These are phyloP conservation scores for Moniliella sp. DNA, from an alignment of 1,284 basidiomycete genomes.

Conservation along the genomic window DNA sequence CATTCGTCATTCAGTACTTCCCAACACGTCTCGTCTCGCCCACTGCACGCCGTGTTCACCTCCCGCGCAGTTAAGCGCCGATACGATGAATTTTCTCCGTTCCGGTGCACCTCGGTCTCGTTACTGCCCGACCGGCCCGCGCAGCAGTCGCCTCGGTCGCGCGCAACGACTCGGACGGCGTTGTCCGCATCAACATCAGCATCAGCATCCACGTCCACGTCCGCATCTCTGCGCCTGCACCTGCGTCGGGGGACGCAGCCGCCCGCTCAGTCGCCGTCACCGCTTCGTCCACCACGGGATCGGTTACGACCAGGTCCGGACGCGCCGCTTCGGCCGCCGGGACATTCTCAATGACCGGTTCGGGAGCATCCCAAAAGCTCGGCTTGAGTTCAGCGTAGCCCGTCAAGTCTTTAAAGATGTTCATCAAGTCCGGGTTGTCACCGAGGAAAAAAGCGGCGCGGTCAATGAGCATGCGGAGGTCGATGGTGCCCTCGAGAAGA, in stretches of 20 bases:
- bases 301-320: slow-evolving; percentile 30
- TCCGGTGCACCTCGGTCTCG: too few species aligned
- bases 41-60: slow-evolving; percentile 70
- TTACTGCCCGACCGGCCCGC: too few species aligned
- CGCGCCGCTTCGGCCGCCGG: slow-evolving; percentile 30
- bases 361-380: slow-evolving; percentile 39
- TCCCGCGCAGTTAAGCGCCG: slow-evolving; percentile 68
- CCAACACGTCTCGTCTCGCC: slow-evolving; percentile 78
- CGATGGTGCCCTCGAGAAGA: slow-evolving; percentile 85
- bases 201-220: too few species aligned
- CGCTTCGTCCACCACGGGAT: slow-evolving; percentile 45
- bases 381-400: slow-evolving; percentile 50
- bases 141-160: too few species aligned
- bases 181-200: too few species aligned
- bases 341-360: slow-evolving; percentile 36
- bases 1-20: slow-evolving; percentile 53
- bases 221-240: too few species aligned
- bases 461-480: slow-evolving; percentile 60
- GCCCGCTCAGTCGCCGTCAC: slow-evolving; percentile 46
- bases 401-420: slow-evolving; percentile 66
- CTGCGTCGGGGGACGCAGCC: too few species aligned
- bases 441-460: slow-evolving; percentile 63
- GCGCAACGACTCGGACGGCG: slow-evolving; percentile 36
- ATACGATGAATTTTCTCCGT: too few species aligned
- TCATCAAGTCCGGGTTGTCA: slow-evolving; percentile 55